Conservation (phyloP, 164 flowering plant genomes). For the Liquidambar formosana region DNA sequence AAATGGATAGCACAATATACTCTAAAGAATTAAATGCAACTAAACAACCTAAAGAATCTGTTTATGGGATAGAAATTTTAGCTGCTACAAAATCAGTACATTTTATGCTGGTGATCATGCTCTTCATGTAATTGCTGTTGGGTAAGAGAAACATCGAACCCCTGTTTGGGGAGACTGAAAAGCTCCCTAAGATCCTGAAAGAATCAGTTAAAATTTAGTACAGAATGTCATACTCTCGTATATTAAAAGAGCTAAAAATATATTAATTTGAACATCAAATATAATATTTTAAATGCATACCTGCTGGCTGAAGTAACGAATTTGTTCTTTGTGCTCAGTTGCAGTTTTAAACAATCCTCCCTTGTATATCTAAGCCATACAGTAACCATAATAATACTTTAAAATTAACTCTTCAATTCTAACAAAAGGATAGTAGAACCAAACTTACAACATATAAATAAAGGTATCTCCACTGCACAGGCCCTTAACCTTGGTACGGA, state of each 20-base stretch:
- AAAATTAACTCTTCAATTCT: too few relatives aligned
- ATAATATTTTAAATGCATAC: conserved; percentile 28
- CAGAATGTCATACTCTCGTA: background rate
- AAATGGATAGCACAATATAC: too few relatives aligned
- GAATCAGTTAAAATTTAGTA: background rate
- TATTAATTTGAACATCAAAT: background rate
- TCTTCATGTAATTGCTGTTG: conserved; percentile 90
- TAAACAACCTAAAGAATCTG: background rate
- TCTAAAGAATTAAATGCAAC: background rate
- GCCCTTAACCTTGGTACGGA: too few relatives aligned
- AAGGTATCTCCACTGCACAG: too few relatives aligned
- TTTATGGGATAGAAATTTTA: background rate
- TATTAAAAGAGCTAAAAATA: background rate
- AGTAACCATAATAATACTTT: background rate
- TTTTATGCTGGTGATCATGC: conserved; percentile 64
- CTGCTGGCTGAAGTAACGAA: conserved; percentile 89
- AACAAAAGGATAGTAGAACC: too few relatives aligned
- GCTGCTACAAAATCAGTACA: conserved; percentile 37
- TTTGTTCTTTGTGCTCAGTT: conserved; percentile 96
- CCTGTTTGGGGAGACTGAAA: conserved; percentile 82
- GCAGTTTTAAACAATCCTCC: conserved; percentile 93
- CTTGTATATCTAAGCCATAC: conserved; percentile 67
- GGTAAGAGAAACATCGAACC: conserved; percentile 90
- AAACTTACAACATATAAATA: too few relatives aligned
- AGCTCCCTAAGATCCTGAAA: conserved; percentile 88